Evolutionary conservation across 140 eudicot genomes (phyloP), one percentile per base, ranked within the genome.

Genomic region (Ambrosia hybrid): DNA sequence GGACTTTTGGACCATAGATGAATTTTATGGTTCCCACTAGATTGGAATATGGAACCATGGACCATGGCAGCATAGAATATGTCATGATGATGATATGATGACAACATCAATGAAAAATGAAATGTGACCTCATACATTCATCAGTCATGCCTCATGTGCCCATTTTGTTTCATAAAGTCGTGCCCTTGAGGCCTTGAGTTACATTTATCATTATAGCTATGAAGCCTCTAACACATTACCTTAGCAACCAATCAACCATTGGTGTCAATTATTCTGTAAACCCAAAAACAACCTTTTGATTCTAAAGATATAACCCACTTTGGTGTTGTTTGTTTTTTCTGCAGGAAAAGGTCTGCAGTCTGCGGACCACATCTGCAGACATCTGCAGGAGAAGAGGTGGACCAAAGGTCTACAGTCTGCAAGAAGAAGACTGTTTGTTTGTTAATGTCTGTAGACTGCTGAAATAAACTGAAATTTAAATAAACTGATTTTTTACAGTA

Each of bases 1-100:
- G 26, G 41, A 51, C 56, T 55, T 72, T 65, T 73, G 63, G 51
- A 69, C 33, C 82, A 16, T 71, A 17, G 76, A 77, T 70, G 39
- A 61, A 37, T 33, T 0, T 3, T 15, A 2, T 16, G 72, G 53
- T 70, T 39, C 78, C 81, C 60, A 57, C 34, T 53, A 45, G 26
- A 74, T 65, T 66, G 83, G 74, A 79, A 67, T 56, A 56, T 66
- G 78, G 74, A 79, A 67, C 65, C 64, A 51, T 51, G 71, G 72
- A 48, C 38, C 46, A 33, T 48, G 64, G 72, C 17, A 64, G 30
- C 51, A 70, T 64, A 3, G 55, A n/a, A 37, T 36, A 38, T 34
- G 87, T 83, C 84, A 83, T 66, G 72, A 58, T 83, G 87, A 83
- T 75, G 76, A 59, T 74, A 59, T 60, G 76, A 78, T 75, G 79